phyloP scores from a whole-genome alignment of 768 basidiomycete genomes.

The Suillus spraguei region DNA sequence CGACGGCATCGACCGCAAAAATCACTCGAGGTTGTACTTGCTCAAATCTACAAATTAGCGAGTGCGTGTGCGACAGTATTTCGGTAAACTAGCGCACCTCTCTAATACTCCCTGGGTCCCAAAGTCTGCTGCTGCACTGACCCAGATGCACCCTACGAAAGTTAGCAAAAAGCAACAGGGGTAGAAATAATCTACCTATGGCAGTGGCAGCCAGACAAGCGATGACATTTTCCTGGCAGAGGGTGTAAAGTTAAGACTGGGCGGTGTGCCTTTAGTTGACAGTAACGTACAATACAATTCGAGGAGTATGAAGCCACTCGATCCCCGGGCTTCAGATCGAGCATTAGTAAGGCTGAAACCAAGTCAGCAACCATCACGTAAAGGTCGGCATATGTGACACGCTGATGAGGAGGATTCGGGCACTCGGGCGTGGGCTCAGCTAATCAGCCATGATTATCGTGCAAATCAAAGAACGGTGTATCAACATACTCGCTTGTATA shows the following conservation, averaged over 20 bases:
- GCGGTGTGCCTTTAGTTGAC: conserved; percentile 12
- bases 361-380: conserved; percentile 57
- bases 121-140: conserved; percentile 81
- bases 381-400: conserved; percentile 57
- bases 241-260: conserved; percentile 11
- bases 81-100: conserved; percentile 43
- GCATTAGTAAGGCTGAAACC: conserved; percentile 55
- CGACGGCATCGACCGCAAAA: conserved; percentile 73
- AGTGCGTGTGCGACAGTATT: conserved; percentile 9
- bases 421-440: conserved; percentile 62
- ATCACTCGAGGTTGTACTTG: conserved; percentile 78
- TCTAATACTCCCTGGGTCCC: conserved; percentile 78
- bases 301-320: conserved; percentile 78
- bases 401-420: conserved; percentile 45
- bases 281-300: conserved; percentile 67
- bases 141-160: conserved; percentile 67
- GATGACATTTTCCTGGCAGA: conserved; percentile 62
- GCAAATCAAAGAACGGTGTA: conserved; percentile 18
- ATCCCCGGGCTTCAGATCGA: conserved; percentile 63
- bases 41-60: conserved; percentile 52
- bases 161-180: not conserved
- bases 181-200: conserved; percentile 40
- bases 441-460: conserved; percentile 25
- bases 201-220: conserved; percentile 70
- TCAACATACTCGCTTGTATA: conserved; percentile 65